phyloP scores from a whole-genome alignment of 2,329 filamentous ascomycete genomes.

The Beauveria sp. region DNA sequence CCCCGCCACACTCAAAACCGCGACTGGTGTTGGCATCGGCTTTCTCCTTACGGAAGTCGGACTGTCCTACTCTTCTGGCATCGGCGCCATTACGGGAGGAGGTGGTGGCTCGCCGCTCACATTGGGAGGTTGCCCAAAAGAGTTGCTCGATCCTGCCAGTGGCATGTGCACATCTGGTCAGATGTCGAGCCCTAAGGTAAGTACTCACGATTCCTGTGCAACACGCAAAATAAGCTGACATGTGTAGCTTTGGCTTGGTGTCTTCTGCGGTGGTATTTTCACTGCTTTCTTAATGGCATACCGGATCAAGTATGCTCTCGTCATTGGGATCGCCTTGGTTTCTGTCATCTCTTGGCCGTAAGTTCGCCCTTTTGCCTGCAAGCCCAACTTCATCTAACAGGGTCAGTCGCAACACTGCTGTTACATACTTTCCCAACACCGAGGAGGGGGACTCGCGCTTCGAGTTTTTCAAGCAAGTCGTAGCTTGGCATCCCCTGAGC shows the following conservation, averaged over 20 bases:
- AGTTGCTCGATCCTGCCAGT: conserved; percentile 38
- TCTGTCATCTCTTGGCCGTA: conserved; percentile 69
- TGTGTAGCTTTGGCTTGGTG: conserved; percentile 70
- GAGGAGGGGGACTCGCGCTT: conserved; percentile 56
- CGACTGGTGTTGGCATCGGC: conserved; percentile 58
- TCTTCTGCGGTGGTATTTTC: conserved; percentile 71
- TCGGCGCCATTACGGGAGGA: conserved; percentile 72
- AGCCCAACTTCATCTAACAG: conserved; percentile 10
- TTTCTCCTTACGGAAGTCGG: conserved; percentile 58
- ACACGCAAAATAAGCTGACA: neutral
- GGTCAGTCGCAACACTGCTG: conserved; percentile 51
- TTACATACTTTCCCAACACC: conserved; percentile 67
- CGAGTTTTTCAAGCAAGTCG: conserved; percentile 65
- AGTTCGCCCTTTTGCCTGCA: conserved; percentile 22
- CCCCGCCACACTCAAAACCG: conserved; percentile 56
- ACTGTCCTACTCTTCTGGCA: conserved; percentile 71
- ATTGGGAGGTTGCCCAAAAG: conserved; percentile 63
- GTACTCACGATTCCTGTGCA: conserved; percentile 11
- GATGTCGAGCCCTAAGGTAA: conserved; percentile 68
- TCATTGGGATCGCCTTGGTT: conserved; percentile 64
- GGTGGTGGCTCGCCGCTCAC: conserved; percentile 59
- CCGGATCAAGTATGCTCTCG: conserved; percentile 66
- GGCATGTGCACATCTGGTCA: conserved; percentile 51
- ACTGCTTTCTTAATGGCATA: conserved; percentile 77
- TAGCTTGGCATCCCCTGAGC: conserved; percentile 63